Evolutionary conservation across 257 asterid species (phyloP), one percentile per base, ranked within the genome.

Genomic region (Echium plantagineum): DNA sequence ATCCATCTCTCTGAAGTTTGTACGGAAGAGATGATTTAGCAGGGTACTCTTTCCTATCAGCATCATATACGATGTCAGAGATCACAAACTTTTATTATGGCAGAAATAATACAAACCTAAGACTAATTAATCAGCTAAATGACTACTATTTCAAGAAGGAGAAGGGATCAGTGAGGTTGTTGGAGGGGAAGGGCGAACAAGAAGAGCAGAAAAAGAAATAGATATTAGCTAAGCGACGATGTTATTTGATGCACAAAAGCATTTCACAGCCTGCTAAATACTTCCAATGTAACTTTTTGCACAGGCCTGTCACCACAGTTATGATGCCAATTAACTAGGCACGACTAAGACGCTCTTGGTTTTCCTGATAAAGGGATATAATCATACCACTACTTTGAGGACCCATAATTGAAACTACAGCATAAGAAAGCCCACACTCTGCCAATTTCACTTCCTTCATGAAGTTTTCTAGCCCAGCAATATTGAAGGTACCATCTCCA

Each of bases 361-460:
- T 22, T 55, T 15, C 15, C 65, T 35, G 51, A 31, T 42, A 62
- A 64, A 15, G 52, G 55, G 53, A n/a, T 32, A 59, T 52, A 51
- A 51, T 18, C 74, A 61, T 84, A 93, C 99, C 99, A 72, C 99
- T 89, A 67, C 99, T 93, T 42, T 42, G 49, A 9, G 49, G 49
- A 42, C 99, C 99, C 99, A 93, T 93, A 65, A 93, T 93, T 68
- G 99, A 93, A 26, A 89, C 99, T 48, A 93, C 79, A 1, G 96
- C 97, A 78, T 93, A 93, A 68, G 99, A 89, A 67, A 89, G 96
- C 61, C 99, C 99, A 68, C 96, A 93, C 59, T 93, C 97, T 3
- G 77, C 82, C 58, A 93, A 80, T 68, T 81, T 93, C 56, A 80
- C 89, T 70, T 86, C 94, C 82, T 77, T 89, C 78, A 76, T 81